Base-by-base conservation (phyloP, 1,139 yeast species). In the Taphrina communis region DNA sequence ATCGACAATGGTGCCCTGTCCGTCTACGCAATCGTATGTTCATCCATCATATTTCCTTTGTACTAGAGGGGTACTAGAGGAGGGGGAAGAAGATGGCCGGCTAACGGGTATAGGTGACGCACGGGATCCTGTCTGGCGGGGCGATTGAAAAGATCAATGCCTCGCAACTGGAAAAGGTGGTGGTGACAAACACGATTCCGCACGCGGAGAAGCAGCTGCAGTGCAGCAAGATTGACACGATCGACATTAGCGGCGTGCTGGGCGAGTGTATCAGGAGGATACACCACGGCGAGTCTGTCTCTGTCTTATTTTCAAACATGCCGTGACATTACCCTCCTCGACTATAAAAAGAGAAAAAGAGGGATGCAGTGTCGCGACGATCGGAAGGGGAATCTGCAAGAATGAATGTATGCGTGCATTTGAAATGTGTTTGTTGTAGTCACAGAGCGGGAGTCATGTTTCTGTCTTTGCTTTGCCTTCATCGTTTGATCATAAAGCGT, bases 211-310 rank as follows among this genome's bases (percentile, higher is more conserved):
- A 78, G 35, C 72, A 76, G 31, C 75, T 76, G 56, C 80, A 84
- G n/a, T 86, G 90, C 69, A 86, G 85, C 69, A 84, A 84, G 76
- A 80, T 91, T 61, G 96, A 89, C 75, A 93, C 93, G 8, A 81
- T 94, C 75, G 99, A 95, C 75, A 94, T 94, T 14, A 87, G 96
- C 6, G 82, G 90, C 70, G 86, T 93, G 19, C 88, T 94, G 75
- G 97, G 96, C 17, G 99, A 94, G 78, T 94, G 72, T 1, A 91
- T 94, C 65, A 84, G 99, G 78, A 83, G 99, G 78, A 93, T 94
- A 61, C 97, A 94, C 78, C 94, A 94, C 75, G 99, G 99, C 73
- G 99, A 94, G 81, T 87, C 94, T 39, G 97, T 94, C 25, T 88
- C 96, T 21, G 89, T 92, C 90, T 82, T 94, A 72, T 94, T 94